Base-by-base conservation (phyloP, 257 asterid species). In the Solanum appendiculatum region DNA sequence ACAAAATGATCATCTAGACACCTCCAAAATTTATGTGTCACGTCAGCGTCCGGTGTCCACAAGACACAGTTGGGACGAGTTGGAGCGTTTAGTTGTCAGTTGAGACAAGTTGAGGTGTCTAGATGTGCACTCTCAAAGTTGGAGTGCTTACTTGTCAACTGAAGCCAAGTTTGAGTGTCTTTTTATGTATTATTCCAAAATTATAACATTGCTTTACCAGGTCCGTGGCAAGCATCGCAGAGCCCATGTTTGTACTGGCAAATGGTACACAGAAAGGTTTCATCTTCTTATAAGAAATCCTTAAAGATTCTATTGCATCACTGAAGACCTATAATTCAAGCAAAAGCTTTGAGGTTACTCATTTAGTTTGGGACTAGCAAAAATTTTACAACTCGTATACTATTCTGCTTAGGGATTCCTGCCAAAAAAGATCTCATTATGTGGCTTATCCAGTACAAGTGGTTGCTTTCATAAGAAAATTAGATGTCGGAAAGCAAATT, bases 241-340 rank as follows among this genome's bases (percentile, higher is more conserved):
- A 94, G 87, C 97, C 87, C 87, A 85, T 85, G 87, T 85, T 85
- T 70, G 78, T 86, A 37, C 98, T 93, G 34, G 99, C 94, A 91
- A 95, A 91, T 73, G 99, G 99, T 80, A 96, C 98, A 91, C 98
- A 95, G 82, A 96, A 97, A 87, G 99, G 98, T 90, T 95, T 97
- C 98, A 95, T 93, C 94, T 94, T 95, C 92, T 90, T 93, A 86
- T 93, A 93, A 27, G 98, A 97, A 88, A 94, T 86, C 88, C 96
- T 90, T 85, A 95, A 91, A 58, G 99, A 98, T 90, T 96, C 99
- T 87, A 95, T 92, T 56, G 98, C 99, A 70, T 96, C 99, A 88
- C 88, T 69, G 87, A 96, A 93, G 48, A 96, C 96, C 99, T 44
- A 34, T 9, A 78, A 44, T 44, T 44, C 84, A 44, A 78, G 25